Evolutionary conservation across 179 eudicot genomes (phyloP).

Genomic region (Camellia oleifera): DNA sequence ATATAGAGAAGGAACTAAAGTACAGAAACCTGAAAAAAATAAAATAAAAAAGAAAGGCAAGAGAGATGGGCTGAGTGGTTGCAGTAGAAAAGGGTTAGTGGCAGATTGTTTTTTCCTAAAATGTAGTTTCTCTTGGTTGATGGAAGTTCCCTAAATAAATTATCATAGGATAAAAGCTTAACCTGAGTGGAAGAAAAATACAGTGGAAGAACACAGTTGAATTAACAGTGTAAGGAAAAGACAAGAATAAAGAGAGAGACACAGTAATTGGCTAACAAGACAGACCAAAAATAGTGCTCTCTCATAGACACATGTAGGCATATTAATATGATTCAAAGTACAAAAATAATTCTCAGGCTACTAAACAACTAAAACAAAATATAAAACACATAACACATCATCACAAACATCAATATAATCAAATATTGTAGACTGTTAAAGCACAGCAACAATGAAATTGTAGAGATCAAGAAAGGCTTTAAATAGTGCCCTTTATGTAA

Average conservation of each 20-base stretch:
- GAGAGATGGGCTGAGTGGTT: not conserved
- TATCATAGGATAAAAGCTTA: not conserved
- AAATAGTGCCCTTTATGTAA: not conserved
- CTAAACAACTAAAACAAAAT: no score
- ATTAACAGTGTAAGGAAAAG: no score
- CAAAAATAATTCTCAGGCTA: no score
- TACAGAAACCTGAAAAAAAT: not conserved
- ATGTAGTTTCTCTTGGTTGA: not conserved
- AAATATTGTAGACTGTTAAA: not conserved
- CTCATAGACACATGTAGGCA: no score
- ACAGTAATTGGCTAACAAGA: no score
- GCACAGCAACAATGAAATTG: not conserved
- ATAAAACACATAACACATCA: no score
- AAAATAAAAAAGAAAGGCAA: not conserved
- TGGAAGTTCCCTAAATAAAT: not conserved
- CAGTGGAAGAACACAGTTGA: not conserved
- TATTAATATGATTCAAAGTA: no score
- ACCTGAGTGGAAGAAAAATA: not conserved
- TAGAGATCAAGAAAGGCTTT: no score
- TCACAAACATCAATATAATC: not conserved
- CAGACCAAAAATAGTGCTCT: no score
- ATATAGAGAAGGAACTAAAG: slow-evolving; percentile 12
- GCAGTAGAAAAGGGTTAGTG: not conserved
- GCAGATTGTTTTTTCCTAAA: not conserved
- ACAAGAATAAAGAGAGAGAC: no score